Percentiles rank a stretch among this genome's conserved stretches.
Evolutionary conservation across 805 yeast genomes (phyloP).

Genomic region (Teunomyces cretensis): DNA sequence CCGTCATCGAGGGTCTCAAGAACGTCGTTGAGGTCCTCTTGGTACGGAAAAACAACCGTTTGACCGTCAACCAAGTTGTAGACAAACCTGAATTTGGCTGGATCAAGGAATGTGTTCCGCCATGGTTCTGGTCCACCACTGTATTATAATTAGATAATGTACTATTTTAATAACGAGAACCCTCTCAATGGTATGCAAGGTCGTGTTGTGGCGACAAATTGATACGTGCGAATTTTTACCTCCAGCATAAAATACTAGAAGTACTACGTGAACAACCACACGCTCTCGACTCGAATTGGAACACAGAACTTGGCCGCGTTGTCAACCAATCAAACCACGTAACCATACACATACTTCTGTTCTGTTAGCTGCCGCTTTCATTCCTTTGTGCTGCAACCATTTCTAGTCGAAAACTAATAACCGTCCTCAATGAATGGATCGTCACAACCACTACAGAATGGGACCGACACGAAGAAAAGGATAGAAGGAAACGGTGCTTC

Average conservation of each 20-base stretch:
- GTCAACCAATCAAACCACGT: not conserved
- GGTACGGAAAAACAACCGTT: conserved; percentile 38
- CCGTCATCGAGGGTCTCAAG: conserved; percentile 22
- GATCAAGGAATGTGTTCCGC: conserved; percentile 19
- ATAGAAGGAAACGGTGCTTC: conserved; percentile 1
- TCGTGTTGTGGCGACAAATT: not conserved
- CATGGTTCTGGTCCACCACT: not conserved
- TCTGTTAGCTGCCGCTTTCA: too few species aligned
- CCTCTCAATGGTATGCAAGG: not conserved
- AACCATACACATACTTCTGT: too few species aligned
- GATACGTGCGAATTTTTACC: conserved; percentile 1
- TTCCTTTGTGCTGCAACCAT: too few species aligned
- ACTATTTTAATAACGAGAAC: not conserved
- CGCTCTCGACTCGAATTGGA: not conserved
- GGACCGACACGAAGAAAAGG: not conserved
- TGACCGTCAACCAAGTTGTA: conserved; percentile 18
- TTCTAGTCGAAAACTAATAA: too few species aligned
- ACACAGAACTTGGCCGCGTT: not conserved
- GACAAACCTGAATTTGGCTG: conserved; percentile 19
- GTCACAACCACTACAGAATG: conserved; percentile 1
- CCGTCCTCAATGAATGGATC: not conserved
- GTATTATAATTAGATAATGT: not conserved
- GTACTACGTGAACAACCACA: not conserved
- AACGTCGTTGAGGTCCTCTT: conserved; percentile 31
- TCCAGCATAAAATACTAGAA: not conserved